Evolutionary conservation across 2,329 filamentous ascomycete genomes (phyloP).

Genomic region (Alternaria atra): DNA sequence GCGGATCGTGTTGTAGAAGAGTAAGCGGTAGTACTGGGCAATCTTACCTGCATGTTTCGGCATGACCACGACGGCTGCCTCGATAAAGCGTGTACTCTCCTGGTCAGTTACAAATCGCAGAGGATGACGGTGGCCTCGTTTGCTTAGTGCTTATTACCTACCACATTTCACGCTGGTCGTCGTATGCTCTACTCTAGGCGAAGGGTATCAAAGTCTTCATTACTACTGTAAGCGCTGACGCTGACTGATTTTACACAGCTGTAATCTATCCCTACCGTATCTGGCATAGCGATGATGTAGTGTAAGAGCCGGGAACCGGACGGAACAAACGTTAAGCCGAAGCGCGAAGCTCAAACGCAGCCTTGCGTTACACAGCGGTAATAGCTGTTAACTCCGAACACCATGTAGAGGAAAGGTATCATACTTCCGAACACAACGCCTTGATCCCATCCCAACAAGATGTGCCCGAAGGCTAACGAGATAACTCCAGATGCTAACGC

Average conservation of each 20-base stretch:
- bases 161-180: background rate
- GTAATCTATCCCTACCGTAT: background rate
- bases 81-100: background rate
- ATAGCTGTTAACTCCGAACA: slow-evolving; percentile 9
- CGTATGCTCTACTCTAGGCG: background rate
- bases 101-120: background rate
- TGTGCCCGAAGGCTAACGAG: background rate
- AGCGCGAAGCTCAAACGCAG: background rate
- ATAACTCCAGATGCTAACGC: background rate
- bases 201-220: background rate
- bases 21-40: background rate
- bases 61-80: background rate
- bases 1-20: background rate
- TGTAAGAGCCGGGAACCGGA: background rate
- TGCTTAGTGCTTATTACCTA: slow-evolving; percentile 8
- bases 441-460: background rate
- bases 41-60: background rate
- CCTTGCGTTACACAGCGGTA: background rate
- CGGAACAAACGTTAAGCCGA: background rate
- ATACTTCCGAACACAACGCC: background rate
- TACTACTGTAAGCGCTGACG: slow-evolving; percentile 1
- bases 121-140: background rate
- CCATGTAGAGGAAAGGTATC: background rate
- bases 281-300: background rate
- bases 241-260: slow-evolving; percentile 1